Evolutionary conservation across 2,329 filamentous ascomycete genomes (phyloP), one percentile per base, ranked within the genome.

Genomic region (Phyllosticta citriasiana): DNA sequence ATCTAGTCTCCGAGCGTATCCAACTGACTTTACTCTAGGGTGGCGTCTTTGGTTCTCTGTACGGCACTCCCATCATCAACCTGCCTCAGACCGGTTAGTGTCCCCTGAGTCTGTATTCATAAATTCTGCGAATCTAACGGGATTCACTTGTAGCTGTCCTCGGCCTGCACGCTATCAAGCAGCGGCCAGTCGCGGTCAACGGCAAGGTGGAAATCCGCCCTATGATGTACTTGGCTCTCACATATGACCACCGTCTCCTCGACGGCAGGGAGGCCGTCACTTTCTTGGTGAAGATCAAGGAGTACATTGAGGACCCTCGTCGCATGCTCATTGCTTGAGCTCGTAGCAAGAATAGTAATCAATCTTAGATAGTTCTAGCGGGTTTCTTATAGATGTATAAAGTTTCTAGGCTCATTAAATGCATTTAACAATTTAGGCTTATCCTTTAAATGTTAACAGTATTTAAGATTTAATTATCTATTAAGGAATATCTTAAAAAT

Each of bases 31-130:
- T 47, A 30, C 7, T 22, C 24, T 53, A 81, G 75, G 85, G 94
- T 62, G 94, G 94, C 67, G 93, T 99, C 58, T 99, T 99, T 70
- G 94, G 94, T 62, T 97, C 93, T 14, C 81, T 97, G 63, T 95
- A 96, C 89, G 94, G 94, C 57, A 99, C 94, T 0, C 94, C 94
- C 9, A 97, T 99, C 73, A 97, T 99, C 81, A 99, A 99, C 78
- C 81, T 96, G 55, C 93, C 93, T 14, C 93, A 97, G 74, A 93
- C 89, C 63, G 89, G 77, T 78, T 65, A 65, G 74, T 57, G 7
- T 3, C 10, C 26, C 52, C 12, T 9, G 5, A 7, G 16, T 55
- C 33, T 6, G 19, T 8, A 24, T 10, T 6, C 56, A 30, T 27
- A n/a, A 14, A 26, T 16, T 24, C 68, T 27, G 66, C 68, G 47